These are phyloP conservation scores for Dispira parvispora DNA, from an alignment of 192 early-diverging fungal genomes.

Conservation along the genomic window DNA sequence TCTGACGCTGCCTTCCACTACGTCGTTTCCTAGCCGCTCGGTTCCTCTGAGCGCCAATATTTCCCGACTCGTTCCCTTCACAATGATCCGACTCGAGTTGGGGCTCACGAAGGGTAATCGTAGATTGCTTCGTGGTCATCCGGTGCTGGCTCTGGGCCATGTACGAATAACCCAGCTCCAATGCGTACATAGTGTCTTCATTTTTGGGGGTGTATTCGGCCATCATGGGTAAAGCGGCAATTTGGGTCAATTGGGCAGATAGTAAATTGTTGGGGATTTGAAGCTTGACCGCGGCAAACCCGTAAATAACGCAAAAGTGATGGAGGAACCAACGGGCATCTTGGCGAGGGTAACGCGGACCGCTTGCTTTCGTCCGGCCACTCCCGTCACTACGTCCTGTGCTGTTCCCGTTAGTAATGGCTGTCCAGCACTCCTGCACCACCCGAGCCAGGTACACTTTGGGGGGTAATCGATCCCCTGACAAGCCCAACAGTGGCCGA, in stretches of 20 bases:
- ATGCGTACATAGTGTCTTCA: conserved; percentile 6
- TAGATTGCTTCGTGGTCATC: neutral
- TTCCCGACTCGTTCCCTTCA: neutral
- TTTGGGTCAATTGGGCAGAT: conserved; percentile 1
- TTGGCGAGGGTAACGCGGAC: neutral
- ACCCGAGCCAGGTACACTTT: conserved; percentile 5
- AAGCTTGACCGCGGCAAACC: conserved; percentile 8
- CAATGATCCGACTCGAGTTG: neutral
- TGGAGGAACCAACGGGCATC: conserved; percentile 10
- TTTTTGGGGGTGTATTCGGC: neutral
- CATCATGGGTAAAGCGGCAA: conserved; percentile 3
- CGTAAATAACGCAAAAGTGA: conserved; percentile 8
- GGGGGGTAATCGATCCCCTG: conserved; percentile 6
- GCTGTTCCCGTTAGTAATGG: neutral
- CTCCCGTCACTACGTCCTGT: no score
- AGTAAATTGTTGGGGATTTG: neutral
- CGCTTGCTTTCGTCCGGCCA: neutral
- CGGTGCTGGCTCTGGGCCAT: conserved; percentile 8
- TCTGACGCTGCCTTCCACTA: neutral
- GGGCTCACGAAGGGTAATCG: conserved; percentile 2
- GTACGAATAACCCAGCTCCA: neutral
- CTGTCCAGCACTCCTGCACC: conserved; percentile 4
- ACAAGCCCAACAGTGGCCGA: neutral
- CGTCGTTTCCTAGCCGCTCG: no score
- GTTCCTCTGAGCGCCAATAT: no score